Evolutionary conservation across 441 rosid genomes (phyloP).

Genomic region (Biscutella laevigata): DNA sequence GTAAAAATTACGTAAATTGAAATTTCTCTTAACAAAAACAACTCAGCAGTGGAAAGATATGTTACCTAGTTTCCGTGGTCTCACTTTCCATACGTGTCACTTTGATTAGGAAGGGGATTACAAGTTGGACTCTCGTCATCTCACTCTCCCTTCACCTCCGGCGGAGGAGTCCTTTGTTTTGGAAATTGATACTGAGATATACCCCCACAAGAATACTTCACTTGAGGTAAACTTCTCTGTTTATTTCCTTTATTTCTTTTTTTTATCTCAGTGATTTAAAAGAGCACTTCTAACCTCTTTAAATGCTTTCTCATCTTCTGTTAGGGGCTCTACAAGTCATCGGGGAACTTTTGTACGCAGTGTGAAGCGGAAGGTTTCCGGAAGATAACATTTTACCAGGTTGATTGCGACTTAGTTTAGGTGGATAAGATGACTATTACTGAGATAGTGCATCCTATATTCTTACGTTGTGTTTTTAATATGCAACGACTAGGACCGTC

Average conservation of each 20-base stretch:
- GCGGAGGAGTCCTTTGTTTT: slow-evolving; percentile 53
- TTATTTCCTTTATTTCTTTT: not conserved
- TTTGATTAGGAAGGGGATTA: slow-evolving; percentile 54
- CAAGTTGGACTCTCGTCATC: slow-evolving; percentile 50
- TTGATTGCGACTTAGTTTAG: slow-evolving; percentile 20
- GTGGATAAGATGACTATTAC: slow-evolving; percentile 5
- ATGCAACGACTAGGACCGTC: slow-evolving; percentile 62
- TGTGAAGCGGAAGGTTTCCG: slow-evolving; percentile 98
- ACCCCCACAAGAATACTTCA: slow-evolving; percentile 88
- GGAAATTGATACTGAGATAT: slow-evolving; percentile 75
- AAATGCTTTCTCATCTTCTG: not conserved
- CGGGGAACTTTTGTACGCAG: slow-evolving; percentile 89
- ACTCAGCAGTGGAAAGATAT: not conserved
- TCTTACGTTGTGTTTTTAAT: slow-evolving; percentile 17
- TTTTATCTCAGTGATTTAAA: not conserved
- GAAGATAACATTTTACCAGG: slow-evolving; percentile 90
- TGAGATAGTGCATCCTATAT: slow-evolving; percentile 5
- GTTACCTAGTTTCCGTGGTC: not conserved
- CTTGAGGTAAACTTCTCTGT: slow-evolving; percentile 48
- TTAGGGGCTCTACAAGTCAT: slow-evolving; percentile 92
- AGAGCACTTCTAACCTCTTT: not conserved
- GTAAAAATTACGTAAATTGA: not conserved
- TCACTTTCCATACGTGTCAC: not conserved
- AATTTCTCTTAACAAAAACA: not conserved
- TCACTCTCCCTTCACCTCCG: slow-evolving; percentile 58